A percentile compares a stretch with the other conserved stretches of the same genome.
These are phyloP conservation scores for Epithele typhae DNA, from an alignment of 768 basidiomycete species.

Conservation along the genomic window DNA sequence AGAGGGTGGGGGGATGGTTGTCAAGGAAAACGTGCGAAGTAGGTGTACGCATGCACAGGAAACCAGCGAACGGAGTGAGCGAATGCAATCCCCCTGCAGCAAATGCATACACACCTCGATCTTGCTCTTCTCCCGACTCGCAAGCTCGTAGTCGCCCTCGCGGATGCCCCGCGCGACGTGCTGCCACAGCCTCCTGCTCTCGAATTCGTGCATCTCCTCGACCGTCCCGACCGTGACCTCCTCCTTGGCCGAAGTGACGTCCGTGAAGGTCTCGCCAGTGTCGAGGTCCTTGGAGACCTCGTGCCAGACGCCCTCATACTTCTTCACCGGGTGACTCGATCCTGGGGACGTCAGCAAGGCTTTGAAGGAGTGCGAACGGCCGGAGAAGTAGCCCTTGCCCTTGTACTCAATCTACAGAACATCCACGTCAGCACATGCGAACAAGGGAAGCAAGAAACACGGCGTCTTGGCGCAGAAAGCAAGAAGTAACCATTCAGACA, in stretches of 20 bases:
- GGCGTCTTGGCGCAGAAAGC: too few species aligned
- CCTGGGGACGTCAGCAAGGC: slow-evolving; percentile 59
- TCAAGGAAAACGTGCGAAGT: not conserved
- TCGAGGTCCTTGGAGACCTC: slow-evolving; percentile 52
- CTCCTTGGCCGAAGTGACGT: slow-evolving; percentile 69
- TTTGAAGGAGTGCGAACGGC: slow-evolving; percentile 83
- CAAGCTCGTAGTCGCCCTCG: slow-evolving; percentile 89
- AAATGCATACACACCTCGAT: slow-evolving; percentile 64
- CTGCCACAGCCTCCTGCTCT: slow-evolving; percentile 83
- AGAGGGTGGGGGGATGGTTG: too few species aligned
- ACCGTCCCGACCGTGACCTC: slow-evolving; percentile 64
- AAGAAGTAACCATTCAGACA: too few species aligned
- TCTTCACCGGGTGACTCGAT: slow-evolving; percentile 36
- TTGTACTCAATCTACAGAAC: slow-evolving; percentile 94
- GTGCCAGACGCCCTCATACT: slow-evolving; percentile 83
- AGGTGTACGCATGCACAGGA: not conserved
- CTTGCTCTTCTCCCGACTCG: slow-evolving; percentile 80
- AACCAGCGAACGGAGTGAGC: not conserved
- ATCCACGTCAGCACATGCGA: too few species aligned
- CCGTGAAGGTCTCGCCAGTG: slow-evolving; percentile 61
- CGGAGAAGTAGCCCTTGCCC: slow-evolving; percentile 92
- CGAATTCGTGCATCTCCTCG: slow-evolving; percentile 71
- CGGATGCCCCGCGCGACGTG: slow-evolving; percentile 88
- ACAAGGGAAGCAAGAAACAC: too few species aligned
- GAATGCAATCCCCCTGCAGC: not conserved